Conservation (phyloP, 2,329 filamentous ascomycete genomes). For the Fusarium goolgardi region DNA sequence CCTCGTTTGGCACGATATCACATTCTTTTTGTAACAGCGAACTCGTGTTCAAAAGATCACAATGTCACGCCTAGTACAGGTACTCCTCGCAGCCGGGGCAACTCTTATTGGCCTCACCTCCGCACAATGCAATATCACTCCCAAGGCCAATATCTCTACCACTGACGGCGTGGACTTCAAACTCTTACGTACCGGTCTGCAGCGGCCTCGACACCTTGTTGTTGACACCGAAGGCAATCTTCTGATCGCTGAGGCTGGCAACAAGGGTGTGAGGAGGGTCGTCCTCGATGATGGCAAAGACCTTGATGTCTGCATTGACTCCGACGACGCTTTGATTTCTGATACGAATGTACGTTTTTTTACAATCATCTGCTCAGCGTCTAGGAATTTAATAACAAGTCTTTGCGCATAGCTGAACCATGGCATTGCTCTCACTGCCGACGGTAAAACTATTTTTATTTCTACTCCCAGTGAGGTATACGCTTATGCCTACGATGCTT, state of each 20-base stretch:
- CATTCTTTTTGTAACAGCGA: no score
- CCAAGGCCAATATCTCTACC: not conserved
- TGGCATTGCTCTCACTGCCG: slow-evolving; percentile 8
- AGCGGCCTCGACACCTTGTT: slow-evolving; percentile 13
- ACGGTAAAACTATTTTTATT: slow-evolving; percentile 20
- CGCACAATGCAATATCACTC: slow-evolving; percentile 5
- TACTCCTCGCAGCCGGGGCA: slow-evolving; percentile 2
- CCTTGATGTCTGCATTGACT: slow-evolving; percentile 16
- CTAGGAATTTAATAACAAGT: not conserved
- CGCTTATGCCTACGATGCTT: slow-evolving; percentile 18
- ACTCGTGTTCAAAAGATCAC: not conserved
- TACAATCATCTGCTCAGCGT: no score
- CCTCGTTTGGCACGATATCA: no score
- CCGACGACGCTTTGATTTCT: slow-evolving; percentile 8
- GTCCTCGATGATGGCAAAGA: slow-evolving; percentile 16
- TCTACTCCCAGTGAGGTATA: slow-evolving; percentile 21
- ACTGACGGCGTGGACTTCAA: slow-evolving; percentile 11
- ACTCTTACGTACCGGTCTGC: not conserved
- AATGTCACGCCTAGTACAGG: slow-evolving; percentile 10
- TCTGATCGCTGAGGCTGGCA: slow-evolving; percentile 3
- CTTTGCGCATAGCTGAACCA: not conserved
- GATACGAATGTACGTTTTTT: slow-evolving; percentile 2
- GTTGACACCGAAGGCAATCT: slow-evolving; percentile 14
- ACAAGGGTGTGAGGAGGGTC: slow-evolving; percentile 7
- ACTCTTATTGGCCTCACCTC: not conserved